Evolutionary conservation across 352 stramenopile genomes (phyloP), one percentile per base, ranked within the genome.

Genomic region (Phytophthora sojae): DNA sequence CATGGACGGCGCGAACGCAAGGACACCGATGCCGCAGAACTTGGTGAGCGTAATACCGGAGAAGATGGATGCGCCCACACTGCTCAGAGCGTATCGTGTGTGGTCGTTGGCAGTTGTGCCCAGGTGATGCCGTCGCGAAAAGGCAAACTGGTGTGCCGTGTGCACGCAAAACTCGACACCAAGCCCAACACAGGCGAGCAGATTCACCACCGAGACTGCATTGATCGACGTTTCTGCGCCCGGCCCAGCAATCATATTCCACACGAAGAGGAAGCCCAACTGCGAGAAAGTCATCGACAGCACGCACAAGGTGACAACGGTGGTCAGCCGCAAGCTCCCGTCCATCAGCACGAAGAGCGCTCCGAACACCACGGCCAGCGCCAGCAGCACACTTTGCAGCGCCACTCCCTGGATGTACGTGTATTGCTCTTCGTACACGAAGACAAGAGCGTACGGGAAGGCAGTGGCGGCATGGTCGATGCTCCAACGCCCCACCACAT

Each of bases 391-490:
- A 70, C 90, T 97, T 65, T 96, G 87, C 35, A 97, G 61, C 19
- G 90, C 92, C 6, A 97, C 77, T 30, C 92, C 92, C 62, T 97
- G 90, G 65, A 98, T 98, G 67, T 94, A 96, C 54, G 83, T 86
- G 80, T 97, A 98, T 74, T 98, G 93, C 61, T 98, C 93, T 67
- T 97, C 96, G 67, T 92, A 98, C 17, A 97, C 89, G 68, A 97
- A 97, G 49, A 94, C 95, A 37, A 98, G 75, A 51, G 86, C 91
- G 72, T 98, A 98, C 15, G 91, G 89, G 60, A 97, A 98, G 12
- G 90, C 89, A 14, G 68, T 73, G 44, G 62, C 57, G 47, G 57
- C 11, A 56, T 50, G 51, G 53, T 51, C 51, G 14, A 72, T 42
- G n/a, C 77, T 79, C 83, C 81, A 92, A 17, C 71, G 58, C 42